Base-by-base conservation (phyloP, 192 early-diverging fungal species). In the Tieghemiomyces parasiticus region DNA sequence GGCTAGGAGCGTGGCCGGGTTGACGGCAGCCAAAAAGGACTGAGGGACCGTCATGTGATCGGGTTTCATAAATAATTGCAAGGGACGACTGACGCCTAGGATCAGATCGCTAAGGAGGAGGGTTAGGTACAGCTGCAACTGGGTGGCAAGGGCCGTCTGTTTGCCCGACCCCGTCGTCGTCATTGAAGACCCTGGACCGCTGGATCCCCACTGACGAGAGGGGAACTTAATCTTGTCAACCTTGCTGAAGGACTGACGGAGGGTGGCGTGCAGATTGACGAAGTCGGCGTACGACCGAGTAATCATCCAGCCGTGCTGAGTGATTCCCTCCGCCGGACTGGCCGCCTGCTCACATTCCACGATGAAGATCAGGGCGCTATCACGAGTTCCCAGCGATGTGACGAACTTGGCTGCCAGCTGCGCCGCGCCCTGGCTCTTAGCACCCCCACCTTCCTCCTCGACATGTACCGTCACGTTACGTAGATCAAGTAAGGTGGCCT, bases 221-320 rank as follows among this genome's bases (percentile, higher is more conserved):
- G 59, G 59, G 24, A 60, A 47, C 29, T 60, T 60, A 26, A 60
- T 60, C 20, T 60, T 45, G 22, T 60, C 59, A 1, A 47, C 59
- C 22, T 60, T 60, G 59, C n/a, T 24, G 28, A 60, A 38, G 9
- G 19, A 38, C 28, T 60, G 38, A 10, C 31, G 20, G 28, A 60
- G 59, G n/a, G 46, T 13, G 26, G 22, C 12, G 45, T 60, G 59
- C 22, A 60, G 28, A 9, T 19, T 12, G 1, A 29, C 35, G 45
- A 60, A 60, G 19, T 60, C 59, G 31, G 59, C 59, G 28, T 60
- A 60, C 24, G 59, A 60, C 13, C 59, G 59, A 12, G 59, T 60
- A 30, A 60, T 60, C 42, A 60, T 38, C 59, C 59, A 60, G 3
- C 59, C 59, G 3, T 26, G 59, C 25, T 60, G 59, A 29, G 38